A percentile compares a stretch with the other conserved stretches of the same genome.
phyloP scores from a whole-genome alignment of 1,139 yeast genomes.

The Lodderomyces beijingensis region DNA sequence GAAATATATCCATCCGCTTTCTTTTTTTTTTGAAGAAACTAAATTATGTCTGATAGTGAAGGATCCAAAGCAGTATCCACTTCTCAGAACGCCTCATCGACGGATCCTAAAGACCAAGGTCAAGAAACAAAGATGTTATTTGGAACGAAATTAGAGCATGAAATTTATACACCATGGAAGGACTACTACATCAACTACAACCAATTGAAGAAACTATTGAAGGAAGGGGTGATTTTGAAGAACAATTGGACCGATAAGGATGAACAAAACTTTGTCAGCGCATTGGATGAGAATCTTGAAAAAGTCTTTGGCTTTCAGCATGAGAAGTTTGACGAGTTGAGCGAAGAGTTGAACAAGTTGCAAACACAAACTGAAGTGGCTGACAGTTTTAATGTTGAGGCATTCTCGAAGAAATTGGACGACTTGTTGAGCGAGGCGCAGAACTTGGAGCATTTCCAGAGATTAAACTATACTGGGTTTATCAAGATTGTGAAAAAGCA shows the following conservation, averaged over 20 bases:
- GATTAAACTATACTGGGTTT: constrained; percentile 92
- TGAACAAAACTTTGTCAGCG: constrained; percentile 75
- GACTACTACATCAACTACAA: constrained; percentile 78
- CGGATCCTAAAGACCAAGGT: not conserved
- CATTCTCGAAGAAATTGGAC: constrained; percentile 66
- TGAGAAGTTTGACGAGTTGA: constrained; percentile 64
- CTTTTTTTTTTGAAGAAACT: not conserved
- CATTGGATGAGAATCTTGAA: constrained; percentile 81
- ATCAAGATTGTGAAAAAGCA: constrained; percentile 93
- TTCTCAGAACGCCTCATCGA: constrained; percentile 3
- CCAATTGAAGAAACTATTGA: constrained; percentile 70
- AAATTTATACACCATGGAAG: constrained; percentile 86
- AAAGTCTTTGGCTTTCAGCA: constrained; percentile 89
- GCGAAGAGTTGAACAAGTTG: constrained; percentile 57
- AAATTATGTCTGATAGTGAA: constrained; percentile 5
- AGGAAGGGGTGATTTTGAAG: constrained; percentile 64
- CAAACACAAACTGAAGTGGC: constrained; percentile 44
- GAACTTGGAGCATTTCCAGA: constrained; percentile 83
- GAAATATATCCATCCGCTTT: not conserved
- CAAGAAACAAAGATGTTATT: constrained; percentile 57
- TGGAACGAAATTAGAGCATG: constrained; percentile 77
- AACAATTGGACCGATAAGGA: constrained; percentile 73
- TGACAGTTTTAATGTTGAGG: constrained; percentile 46
- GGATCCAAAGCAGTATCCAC: constrained; percentile 1
- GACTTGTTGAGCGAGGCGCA: constrained; percentile 70